These are phyloP conservation scores for Clavispora phyllophila DNA, from an alignment of 805 yeast genomes.

Conservation along the genomic window DNA sequence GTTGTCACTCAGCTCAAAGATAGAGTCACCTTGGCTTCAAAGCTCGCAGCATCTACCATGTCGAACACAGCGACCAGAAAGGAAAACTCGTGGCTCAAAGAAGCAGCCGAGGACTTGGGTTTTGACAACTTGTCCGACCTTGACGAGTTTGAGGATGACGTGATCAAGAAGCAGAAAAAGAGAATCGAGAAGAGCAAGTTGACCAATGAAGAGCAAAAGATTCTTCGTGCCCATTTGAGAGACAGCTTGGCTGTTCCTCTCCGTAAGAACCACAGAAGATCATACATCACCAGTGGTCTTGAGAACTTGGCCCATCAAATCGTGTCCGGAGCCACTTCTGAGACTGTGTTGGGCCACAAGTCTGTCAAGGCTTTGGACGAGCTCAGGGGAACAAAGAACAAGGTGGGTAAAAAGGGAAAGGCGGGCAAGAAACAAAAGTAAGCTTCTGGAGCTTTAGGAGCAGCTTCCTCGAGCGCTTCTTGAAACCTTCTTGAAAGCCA, in stretches of 20 bases:
- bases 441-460: too few relatives aligned
- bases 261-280: slow-evolving; percentile 59
- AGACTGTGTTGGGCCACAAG: slow-evolving; percentile 64
- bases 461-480: too few relatives aligned
- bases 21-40: slow-evolving; percentile 63
- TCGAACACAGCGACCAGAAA: slow-evolving; percentile 55
- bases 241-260: slow-evolving; percentile 49
- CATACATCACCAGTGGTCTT: slow-evolving; percentile 76
- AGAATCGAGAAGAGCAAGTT: slow-evolving; percentile 38
- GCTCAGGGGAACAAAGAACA: slow-evolving; percentile 23
- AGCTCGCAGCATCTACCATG: slow-evolving; percentile 68
- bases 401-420: slow-evolving; percentile 3
- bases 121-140: slow-evolving; percentile 64
- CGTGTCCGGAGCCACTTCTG: slow-evolving; percentile 62
- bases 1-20: slow-evolving; percentile 65
- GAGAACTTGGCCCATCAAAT: slow-evolving; percentile 74
- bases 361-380: slow-evolving; percentile 64
- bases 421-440: not conserved
- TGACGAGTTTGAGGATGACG: slow-evolving; percentile 59
- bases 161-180: slow-evolving; percentile 56
- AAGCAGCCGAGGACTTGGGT: slow-evolving; percentile 93
- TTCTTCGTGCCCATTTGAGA: slow-evolving; percentile 47
- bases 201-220: slow-evolving; percentile 44
- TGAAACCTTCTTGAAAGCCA: too few relatives aligned
- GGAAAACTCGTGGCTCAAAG: slow-evolving; percentile 75